Percentiles rank a stretch among this genome's conserved stretches.
phyloP scores from a whole-genome alignment of 208 protist species.

The Acanthamoeba culbertsoni region DNA sequence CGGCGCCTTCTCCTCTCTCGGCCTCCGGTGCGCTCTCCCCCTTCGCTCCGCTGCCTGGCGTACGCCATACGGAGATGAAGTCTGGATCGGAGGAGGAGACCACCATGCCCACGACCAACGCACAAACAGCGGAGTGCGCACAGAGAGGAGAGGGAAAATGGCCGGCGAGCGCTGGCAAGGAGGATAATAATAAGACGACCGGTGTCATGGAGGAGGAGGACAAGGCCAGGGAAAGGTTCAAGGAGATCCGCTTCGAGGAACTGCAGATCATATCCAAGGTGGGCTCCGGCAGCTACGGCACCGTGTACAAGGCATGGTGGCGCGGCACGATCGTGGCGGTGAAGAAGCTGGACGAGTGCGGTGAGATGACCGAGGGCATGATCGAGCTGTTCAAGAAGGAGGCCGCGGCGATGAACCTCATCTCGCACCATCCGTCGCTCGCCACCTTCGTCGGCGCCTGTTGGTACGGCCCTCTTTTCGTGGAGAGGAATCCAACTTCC shows the following conservation, averaged over 20 bases:
- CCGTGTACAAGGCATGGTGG: conserved; percentile 8
- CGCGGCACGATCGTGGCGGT: conserved; percentile 2
- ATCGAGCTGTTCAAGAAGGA: conserved; percentile 13
- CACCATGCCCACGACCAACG: background rate
- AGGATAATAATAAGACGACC: background rate
- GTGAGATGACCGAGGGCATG: background rate
- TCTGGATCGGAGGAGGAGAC: background rate
- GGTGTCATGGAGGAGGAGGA: too few relatives aligned
- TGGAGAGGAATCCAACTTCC: too few relatives aligned
- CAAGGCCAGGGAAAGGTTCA: background rate
- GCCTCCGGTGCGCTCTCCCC: background rate
- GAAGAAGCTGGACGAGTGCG: background rate
- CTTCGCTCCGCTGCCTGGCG: background rate
- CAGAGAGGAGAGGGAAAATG: too few relatives aligned
- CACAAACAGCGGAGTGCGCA: too few relatives aligned
- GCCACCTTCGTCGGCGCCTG: conserved; percentile 1
- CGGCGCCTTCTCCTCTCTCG: too few relatives aligned
- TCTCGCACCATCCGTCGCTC: background rate
- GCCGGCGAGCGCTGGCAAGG: background rate
- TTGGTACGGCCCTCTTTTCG: background rate
- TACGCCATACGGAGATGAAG: too few relatives aligned
- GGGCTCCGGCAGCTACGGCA: background rate
- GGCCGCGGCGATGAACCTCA: background rate
- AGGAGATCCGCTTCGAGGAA: conserved; percentile 7
- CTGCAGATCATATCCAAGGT: background rate